Conservation (phyloP, 2,329 filamentous ascomycete species). For the Talaromyces pinophilus region DNA sequence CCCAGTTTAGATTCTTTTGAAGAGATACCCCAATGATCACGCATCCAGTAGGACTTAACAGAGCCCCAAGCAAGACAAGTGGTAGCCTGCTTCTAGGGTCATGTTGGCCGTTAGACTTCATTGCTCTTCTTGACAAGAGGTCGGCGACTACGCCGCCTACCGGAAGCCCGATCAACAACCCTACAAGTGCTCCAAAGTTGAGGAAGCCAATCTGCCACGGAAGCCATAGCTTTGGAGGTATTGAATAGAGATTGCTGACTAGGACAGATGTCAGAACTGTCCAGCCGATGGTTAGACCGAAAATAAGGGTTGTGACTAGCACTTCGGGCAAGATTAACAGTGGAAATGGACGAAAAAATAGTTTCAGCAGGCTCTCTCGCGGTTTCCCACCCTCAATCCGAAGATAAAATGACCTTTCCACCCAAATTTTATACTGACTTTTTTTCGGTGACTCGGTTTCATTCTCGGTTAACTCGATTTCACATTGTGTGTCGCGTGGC, state of each 20-base stretch:
- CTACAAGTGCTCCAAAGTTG: slow-evolving; percentile 2
- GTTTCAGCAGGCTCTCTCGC: no score
- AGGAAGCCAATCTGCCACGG: not conserved
- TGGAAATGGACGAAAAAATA: not conserved
- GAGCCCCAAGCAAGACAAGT: not conserved
- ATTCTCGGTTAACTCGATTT: no score
- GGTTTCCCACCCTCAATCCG: no score
- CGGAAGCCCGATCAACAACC: not conserved
- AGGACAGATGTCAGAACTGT: slow-evolving; percentile 6
- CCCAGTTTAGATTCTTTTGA: not conserved
- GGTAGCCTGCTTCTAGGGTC: not conserved
- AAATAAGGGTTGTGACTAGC: slow-evolving; percentile 2
- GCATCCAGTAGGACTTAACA: slow-evolving; percentile 8
- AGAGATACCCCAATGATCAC: not conserved
- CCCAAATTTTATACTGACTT: no score
- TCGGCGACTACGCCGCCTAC: slow-evolving; percentile 5
- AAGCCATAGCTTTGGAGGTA: not conserved
- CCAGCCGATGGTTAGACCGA: slow-evolving; percentile 12
- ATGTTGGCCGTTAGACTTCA: not conserved
- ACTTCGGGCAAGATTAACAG: not conserved
- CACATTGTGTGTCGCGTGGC: no score
- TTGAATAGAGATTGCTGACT: slow-evolving; percentile 1
- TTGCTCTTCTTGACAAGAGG: not conserved
- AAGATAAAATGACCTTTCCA: no score
- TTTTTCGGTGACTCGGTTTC: no score